These are phyloP conservation scores for Neofusicoccum umdonicola DNA, from an alignment of 2,329 filamentous ascomycete genomes.

Conservation along the genomic window DNA sequence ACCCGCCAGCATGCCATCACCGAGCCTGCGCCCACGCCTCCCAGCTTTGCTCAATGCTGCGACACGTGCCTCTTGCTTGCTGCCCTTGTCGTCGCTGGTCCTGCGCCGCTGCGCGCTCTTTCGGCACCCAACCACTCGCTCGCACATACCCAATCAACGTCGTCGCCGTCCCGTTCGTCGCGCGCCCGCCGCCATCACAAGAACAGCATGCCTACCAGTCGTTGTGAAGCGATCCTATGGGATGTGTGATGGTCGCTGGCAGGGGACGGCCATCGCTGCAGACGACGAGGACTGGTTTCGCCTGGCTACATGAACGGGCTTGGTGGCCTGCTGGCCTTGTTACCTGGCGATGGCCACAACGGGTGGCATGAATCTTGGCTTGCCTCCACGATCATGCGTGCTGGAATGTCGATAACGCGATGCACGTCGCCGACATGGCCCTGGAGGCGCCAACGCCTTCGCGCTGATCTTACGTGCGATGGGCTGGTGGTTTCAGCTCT, in stretches of 20 bases:
- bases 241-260: neutral
- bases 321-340: neutral
- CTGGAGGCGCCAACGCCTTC: neutral
- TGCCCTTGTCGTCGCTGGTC: neutral
- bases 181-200: neutral
- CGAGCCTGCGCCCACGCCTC: neutral
- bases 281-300: neutral
- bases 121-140: neutral
- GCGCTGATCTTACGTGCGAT: constrained; percentile 3
- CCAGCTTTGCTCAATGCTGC: neutral
- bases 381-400: constrained; percentile 9
- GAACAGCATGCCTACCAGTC: neutral
- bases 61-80: neutral
- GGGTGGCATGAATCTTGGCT: constrained; percentile 9
- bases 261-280: neutral
- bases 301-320: neutral
- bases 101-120: neutral
- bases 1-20: neutral
- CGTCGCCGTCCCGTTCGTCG: neutral
- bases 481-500: constrained; percentile 3
- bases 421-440: constrained; percentile 3
- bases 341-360: neutral
- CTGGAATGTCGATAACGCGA: constrained; percentile 4
- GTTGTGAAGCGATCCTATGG: neutral
- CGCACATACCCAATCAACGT: neutral